A percentile compares a stretch with the other conserved stretches of the same genome.
Conservation (phyloP, 164 flowering plant species). For the Brasenia schreberi region DNA sequence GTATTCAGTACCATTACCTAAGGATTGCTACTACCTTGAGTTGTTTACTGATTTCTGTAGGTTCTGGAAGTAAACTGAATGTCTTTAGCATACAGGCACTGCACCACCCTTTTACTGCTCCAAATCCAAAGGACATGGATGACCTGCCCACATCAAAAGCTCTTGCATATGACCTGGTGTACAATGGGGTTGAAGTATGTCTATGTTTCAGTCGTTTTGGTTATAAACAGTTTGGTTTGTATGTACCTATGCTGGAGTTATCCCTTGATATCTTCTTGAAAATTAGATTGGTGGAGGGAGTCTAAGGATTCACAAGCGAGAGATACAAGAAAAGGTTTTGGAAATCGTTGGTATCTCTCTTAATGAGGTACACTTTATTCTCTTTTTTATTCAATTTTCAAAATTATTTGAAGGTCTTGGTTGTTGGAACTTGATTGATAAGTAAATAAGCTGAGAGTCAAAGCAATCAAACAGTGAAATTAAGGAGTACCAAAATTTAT, state of each 20-base stretch:
- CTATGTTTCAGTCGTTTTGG: background rate
- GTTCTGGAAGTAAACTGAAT: background rate
- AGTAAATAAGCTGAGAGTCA: no score
- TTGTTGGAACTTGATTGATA: no score
- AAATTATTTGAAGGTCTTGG: no score
- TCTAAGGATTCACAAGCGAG: constrained; percentile 81
- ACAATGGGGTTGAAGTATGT: constrained; percentile 92
- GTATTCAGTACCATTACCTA: background rate
- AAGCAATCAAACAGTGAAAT: no score
- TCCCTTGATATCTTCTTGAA: constrained; percentile 1
- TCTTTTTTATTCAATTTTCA: no score
- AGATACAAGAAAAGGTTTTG: constrained; percentile 79
- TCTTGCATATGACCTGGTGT: constrained; percentile 97
- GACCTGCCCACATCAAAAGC: constrained; percentile 90
- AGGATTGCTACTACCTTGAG: background rate
- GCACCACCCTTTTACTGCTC: constrained; percentile 98
- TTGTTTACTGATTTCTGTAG: background rate
- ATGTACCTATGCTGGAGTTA: background rate
- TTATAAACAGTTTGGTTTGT: background rate
- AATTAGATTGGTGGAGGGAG: constrained; percentile 96
- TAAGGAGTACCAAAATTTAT: no score
- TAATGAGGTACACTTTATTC: constrained; percentile 36
- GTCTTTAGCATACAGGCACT: constrained; percentile 42
- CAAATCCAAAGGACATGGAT: constrained; percentile 74
- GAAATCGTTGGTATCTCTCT: constrained; percentile 70